Base-by-base conservation (phyloP, 192 early-diverging fungal species). In the Entomortierella chlamydospora region DNA sequence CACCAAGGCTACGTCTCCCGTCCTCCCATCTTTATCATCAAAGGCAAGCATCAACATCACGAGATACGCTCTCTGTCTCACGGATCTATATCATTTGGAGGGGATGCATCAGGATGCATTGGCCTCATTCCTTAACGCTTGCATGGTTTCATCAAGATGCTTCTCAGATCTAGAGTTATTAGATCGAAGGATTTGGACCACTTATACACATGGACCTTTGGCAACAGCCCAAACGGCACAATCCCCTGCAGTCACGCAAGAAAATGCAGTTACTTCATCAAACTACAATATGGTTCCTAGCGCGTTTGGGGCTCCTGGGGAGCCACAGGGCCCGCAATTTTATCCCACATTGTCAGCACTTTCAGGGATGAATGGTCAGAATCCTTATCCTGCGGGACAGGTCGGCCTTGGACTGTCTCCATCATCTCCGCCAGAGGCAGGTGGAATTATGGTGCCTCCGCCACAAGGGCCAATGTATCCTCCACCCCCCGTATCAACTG, bases 81-180 rank as follows among this genome's bases (percentile, higher is more conserved):
- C 76, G 29, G 76, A 79, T 47, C 33, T 79, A 17, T 79, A 79
- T 41, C 47, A 79, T 29, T 26, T 70, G 3, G 76, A 70, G 23
- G 76, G 76, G 0, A 53, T 64, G 57, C 62, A 70, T 47, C 76
- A 68, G 23, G 68, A 79, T 26, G 47, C 76, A 13, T 20, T 79
- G 30, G 76, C 76, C 0, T 63, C 76, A 20, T 79, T 79, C 34
- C 39, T 79, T 28, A 61, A 70, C 28, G 76, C 61, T 0, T 79
- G 76, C 57, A 70, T 79, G 76, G 57, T 79, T 0, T 41, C 62
- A 11, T 79, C 76, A 13, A 65, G 54, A 22, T 57, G 76, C 18
- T 79, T 79, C 33, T 34, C 62, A 10, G 76, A 79, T 23, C 11
- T 61, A 4, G 61, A 43, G 5, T 43, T 57, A 0, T 42, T 79